Base-by-base conservation (phyloP, 169 alveolate species). In the Plasmodium yoelii region DNA sequence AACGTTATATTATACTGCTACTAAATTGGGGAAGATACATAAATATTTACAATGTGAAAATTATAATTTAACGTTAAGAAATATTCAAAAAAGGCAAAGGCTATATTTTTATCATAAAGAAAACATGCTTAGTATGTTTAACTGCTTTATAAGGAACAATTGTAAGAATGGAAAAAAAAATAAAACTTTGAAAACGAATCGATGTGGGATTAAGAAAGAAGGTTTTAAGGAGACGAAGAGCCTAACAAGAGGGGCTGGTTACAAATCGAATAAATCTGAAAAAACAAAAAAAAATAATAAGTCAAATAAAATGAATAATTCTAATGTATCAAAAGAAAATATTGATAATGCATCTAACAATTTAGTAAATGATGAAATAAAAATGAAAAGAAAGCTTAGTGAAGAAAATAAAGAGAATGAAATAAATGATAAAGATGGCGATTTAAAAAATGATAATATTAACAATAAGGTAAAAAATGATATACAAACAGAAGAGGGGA, bases 11-110 rank as follows among this genome's bases (percentile, higher is more conserved):
- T 5, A 39, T 51, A 5, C n/a, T 51, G 3, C 7, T 6, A 51
- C 1, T 15, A 51, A 12, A 51, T 13, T 5, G 15, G 34, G 49
- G 24, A 80, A 56, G 34, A 42, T 9, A 71, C 59, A 28, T 1
- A 65, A 63, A 7, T 49, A 34, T 8, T n/a, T 56, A 19, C 82
- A 70, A 5, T 65, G 22, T 34, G 73, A 18, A 49, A 80, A 80
- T 65, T 80, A 65, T 70, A 80, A 80, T 56, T 80, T 80, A 5
- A 51, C 90, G 3, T 24, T 64, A 39, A 55, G 82, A 59, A 80
- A 59, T 12, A 53, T 80, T 53, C 56, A 67, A 59, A 80, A 26
- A 70, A 80, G 84, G 22, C 65, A 80, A 63, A 63, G 42, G 22
- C 13, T 26, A 18, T 51, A 71, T 59, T 71, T 42, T 24, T 59